Evolutionary conservation across 257 asterid species (phyloP), one percentile per base, ranked within the genome.

Genomic region (Lycium ferocissimum): DNA sequence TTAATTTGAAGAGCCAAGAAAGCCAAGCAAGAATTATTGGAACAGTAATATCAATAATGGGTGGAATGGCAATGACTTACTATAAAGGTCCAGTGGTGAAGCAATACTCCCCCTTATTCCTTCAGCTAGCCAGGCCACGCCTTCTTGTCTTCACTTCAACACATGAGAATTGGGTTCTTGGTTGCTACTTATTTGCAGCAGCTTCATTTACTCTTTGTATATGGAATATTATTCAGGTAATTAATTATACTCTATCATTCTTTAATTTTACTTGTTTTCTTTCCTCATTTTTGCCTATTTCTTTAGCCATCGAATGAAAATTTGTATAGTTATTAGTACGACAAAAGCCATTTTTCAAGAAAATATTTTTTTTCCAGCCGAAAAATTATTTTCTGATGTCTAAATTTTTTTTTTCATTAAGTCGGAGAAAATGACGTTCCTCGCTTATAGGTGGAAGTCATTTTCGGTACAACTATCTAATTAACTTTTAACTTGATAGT

Each of bases 141-240:
- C 92, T 90, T 4, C 78, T 93, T 8, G 93, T 92, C 9, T 94
- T 94, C 85, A 40, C 91, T 35, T 93, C 98, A 33, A 85, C 92
- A 9, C 92, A 89, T 58, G 92, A 92, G 85, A 89, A 94, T 22
- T 94, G 98, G 98, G 83, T 89, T 84, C 93, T 93, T 65, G 97
- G 98, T 79, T 93, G 95, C 91, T 15, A 86, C 70, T 88, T 92
- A 6, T 93, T 88, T 86, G 95, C 97, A 15, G 92, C 95, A 63
- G 92, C 97, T 62, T 92, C 97, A 0, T 38, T 94, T 13, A 63
- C 94, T 45, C 90, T 94, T 56, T 88, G 92, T 80, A 65, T 90
- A 3, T 94, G 98, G 97, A 94, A 93, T 67, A 69, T 88, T 37
- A 86, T 94, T 62, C 98, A 94, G 95, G 98, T 94, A 87, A 20